Evolutionary conservation across 257 asterid genomes (phyloP).

Genomic region (Solanum habrochaites): DNA sequence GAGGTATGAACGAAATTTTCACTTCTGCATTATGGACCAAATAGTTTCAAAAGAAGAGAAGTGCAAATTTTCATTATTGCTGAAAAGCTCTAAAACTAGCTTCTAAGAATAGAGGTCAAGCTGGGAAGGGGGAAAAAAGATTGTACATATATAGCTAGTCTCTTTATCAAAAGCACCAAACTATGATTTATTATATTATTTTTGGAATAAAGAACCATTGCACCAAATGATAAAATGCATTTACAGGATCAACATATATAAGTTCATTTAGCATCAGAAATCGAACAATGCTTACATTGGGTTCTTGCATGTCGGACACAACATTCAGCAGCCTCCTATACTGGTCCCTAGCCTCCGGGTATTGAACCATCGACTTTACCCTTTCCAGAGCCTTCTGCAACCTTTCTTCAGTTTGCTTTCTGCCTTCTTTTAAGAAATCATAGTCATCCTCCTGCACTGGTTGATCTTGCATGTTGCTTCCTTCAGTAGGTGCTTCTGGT

Average conservation of each 20-base stretch:
- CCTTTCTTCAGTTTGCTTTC: conserved; percentile 77
- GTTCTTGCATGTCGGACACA: conserved; percentile 76
- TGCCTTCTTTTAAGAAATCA: conserved; percentile 76
- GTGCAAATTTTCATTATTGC: neutral
- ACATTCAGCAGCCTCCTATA: conserved; percentile 78
- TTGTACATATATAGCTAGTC: neutral
- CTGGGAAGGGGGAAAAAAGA: neutral
- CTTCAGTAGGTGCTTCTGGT: conserved; percentile 43
- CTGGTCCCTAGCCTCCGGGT: conserved; percentile 92
- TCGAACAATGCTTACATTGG: conserved; percentile 34
- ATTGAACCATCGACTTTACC: conserved; percentile 92
- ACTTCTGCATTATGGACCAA: neutral
- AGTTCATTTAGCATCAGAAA: neutral
- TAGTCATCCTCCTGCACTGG: conserved; percentile 65
- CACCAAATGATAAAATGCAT: neutral
- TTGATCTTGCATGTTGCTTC: conserved; percentile 26
- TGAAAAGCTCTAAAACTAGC: neutral
- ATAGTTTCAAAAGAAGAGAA: neutral
- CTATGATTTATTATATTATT: neutral
- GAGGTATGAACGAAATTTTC: neutral
- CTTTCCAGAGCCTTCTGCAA: conserved; percentile 76
- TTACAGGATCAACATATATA: neutral
- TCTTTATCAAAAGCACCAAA: neutral
- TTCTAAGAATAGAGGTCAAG: neutral
- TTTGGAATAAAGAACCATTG: neutral